These are phyloP conservation scores for Ambispora gerdemannii DNA, from an alignment of 192 early-diverging fungal species.

Conservation along the genomic window DNA sequence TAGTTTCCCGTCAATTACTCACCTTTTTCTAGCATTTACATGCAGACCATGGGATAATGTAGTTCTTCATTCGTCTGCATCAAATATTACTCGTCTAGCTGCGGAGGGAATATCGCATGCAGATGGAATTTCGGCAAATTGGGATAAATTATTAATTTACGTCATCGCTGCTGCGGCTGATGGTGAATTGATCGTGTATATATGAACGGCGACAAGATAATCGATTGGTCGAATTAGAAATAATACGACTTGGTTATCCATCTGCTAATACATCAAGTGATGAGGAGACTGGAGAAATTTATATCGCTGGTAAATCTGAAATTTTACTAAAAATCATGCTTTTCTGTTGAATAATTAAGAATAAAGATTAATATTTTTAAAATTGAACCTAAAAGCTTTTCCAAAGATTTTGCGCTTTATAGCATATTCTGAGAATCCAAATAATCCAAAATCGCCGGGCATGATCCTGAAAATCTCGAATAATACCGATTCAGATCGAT, in stretches of 20 bases:
- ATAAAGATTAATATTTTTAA: neutral
- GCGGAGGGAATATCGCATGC: neutral
- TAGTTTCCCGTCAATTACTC: neutral
- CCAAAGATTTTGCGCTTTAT: neutral
- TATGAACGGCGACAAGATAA: slow-evolving; percentile 23
- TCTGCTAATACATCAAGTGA: slow-evolving; percentile 13
- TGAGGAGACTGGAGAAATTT: slow-evolving; percentile 21
- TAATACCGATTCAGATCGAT: neutral
- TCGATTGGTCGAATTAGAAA: neutral
- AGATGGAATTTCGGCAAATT: slow-evolving; percentile 22
- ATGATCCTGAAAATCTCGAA: slow-evolving; percentile 31
- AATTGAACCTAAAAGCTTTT: neutral
- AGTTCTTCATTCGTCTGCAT: slow-evolving; percentile 10
- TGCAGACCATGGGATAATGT: slow-evolving; percentile 10
- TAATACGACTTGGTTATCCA: neutral
- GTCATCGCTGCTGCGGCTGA: neutral
- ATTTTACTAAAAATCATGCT: too few relatives aligned
- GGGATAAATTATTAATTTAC: slow-evolving; percentile 11
- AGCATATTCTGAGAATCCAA: slow-evolving; percentile 23
- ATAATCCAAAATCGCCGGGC: neutral
- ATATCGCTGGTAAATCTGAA: slow-evolving; percentile 9
- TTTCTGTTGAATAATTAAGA: neutral
- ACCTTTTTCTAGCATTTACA: neutral
- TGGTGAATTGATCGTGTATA: neutral
- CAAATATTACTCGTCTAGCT: slow-evolving; percentile 14